Conservation (phyloP, 2,329 filamentous ascomycete species). For the Penicillium verrucosum region DNA sequence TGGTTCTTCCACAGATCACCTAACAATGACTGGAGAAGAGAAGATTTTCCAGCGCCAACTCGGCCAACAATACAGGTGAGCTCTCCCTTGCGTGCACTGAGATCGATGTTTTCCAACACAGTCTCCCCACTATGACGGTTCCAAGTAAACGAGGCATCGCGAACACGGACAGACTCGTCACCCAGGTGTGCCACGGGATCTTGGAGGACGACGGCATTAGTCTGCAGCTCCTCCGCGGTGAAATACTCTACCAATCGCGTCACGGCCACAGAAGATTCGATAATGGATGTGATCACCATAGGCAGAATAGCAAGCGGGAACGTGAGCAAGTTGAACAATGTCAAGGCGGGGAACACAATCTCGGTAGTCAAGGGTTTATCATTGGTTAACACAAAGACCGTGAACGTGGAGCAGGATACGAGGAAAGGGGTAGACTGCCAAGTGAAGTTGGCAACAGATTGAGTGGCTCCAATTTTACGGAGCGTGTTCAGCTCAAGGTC, state of each 20-base stretch:
- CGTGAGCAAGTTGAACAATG: conserved; percentile 91
- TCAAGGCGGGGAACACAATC: conserved; percentile 89
- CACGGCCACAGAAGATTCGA: conserved; percentile 92
- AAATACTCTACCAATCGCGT: conserved; percentile 81
- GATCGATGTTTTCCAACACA: conserved; percentile 78
- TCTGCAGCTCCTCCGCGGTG: conserved; percentile 82
- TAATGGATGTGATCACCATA: conserved; percentile 96
- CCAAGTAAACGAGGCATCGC: conserved; percentile 90
- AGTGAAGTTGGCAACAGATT: conserved; percentile 93
- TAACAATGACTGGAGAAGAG: conserved; percentile 79
- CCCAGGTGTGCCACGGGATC: conserved; percentile 70
- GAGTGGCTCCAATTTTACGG: conserved; percentile 90
- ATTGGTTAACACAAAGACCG: conserved; percentile 84
- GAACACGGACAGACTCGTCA: conserved; percentile 80
- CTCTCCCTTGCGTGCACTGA: conserved; percentile 86
- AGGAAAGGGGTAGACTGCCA: conserved; percentile 98
- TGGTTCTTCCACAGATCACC: conserved; percentile 89
- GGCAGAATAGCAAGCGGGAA: conserved; percentile 92
- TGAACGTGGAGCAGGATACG: conserved; percentile 94
- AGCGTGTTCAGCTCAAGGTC: conserved; percentile 93
- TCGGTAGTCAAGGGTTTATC: conserved; percentile 82
- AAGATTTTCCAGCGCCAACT: conserved; percentile 94
- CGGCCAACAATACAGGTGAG: conserved; percentile 89
- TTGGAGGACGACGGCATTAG: conserved; percentile 71
- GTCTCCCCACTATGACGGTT: conserved; percentile 70